Evolutionary conservation across 345 rosid species (phyloP).

Genomic region (Sisymbrium altissimum): DNA sequence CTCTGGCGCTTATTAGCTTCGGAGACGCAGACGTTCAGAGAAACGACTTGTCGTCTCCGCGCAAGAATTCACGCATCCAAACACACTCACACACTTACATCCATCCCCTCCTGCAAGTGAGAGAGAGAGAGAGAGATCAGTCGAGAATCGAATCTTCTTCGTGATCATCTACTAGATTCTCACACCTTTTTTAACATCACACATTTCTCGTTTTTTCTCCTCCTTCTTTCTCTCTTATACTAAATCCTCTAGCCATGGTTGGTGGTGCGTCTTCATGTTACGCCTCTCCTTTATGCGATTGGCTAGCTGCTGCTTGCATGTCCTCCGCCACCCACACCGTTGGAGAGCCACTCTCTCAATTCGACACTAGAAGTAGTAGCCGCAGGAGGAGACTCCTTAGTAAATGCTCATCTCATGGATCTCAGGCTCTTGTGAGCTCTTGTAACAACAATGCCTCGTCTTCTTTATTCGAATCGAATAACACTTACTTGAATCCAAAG

Average conservation of each 20-base stretch:
- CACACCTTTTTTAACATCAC: neutral
- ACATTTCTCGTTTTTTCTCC: neutral
- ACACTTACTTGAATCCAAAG: slow-evolving; percentile 37
- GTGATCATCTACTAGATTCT: too few relatives aligned
- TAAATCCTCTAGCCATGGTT: neutral
- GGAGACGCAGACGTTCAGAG: neutral
- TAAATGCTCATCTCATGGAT: slow-evolving; percentile 6
- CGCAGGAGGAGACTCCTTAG: neutral
- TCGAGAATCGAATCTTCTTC: slow-evolving; percentile 7
- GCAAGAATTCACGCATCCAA: neutral
- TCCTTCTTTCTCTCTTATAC: neutral
- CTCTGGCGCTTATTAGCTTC: neutral
- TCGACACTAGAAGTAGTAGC: neutral
- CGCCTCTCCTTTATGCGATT: slow-evolving; percentile 17
- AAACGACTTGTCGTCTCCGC: neutral
- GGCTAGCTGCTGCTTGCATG: slow-evolving; percentile 14
- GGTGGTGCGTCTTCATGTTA: slow-evolving; percentile 11
- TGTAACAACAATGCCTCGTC: slow-evolving; percentile 35
- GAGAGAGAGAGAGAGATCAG: neutral
- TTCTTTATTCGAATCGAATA: too few relatives aligned
- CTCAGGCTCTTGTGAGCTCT: neutral
- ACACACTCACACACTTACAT: slow-evolving; percentile 4
- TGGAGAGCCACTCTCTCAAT: neutral
- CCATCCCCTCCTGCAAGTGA: neutral
- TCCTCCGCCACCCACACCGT: neutral